Evolutionary conservation across 805 yeast genomes (phyloP).

Genomic region (Starmerella vitae): DNA sequence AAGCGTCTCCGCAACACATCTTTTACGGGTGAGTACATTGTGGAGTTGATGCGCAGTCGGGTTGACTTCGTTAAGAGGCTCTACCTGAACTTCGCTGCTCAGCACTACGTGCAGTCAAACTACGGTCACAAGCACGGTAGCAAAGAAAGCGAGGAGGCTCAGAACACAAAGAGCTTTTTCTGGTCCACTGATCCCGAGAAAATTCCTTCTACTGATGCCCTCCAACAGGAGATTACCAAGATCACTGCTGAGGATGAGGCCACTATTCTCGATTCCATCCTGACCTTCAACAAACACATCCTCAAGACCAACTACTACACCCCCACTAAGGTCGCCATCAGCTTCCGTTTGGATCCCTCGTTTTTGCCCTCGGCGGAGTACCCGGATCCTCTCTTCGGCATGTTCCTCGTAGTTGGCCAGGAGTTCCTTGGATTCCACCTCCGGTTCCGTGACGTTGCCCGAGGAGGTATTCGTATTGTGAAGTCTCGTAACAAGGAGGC

Average conservation of each 20-base stretch:
- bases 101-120: constrained; percentile 58
- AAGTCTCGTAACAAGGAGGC: constrained; percentile 75
- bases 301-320: constrained; percentile 89
- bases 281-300: constrained; percentile 70
- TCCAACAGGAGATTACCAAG: constrained; percentile 30
- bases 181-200: constrained; percentile 17
- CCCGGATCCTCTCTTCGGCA: constrained; percentile 86
- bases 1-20: constrained; percentile 87
- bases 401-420: constrained; percentile 90
- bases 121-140: constrained; percentile 13
- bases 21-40: constrained; percentile 71
- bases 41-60: constrained; percentile 59
- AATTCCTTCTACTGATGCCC: constrained; percentile 55
- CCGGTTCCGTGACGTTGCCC: constrained; percentile 89
- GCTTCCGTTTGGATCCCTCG: constrained; percentile 78
- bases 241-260: constrained; percentile 69
- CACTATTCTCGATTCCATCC: constrained; percentile 67
- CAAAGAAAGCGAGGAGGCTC: constrained; percentile 30
- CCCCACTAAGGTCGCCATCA: constrained; percentile 86
- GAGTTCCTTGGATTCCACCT: constrained; percentile 97
- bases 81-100: constrained; percentile 82
- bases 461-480: constrained; percentile 97
- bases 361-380: constrained; percentile 77
- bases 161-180: constrained; percentile 21
- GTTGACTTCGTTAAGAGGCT: constrained; percentile 62